Base-by-base conservation (phyloP, 805 yeast species). In the Kuraishia molischiana region DNA sequence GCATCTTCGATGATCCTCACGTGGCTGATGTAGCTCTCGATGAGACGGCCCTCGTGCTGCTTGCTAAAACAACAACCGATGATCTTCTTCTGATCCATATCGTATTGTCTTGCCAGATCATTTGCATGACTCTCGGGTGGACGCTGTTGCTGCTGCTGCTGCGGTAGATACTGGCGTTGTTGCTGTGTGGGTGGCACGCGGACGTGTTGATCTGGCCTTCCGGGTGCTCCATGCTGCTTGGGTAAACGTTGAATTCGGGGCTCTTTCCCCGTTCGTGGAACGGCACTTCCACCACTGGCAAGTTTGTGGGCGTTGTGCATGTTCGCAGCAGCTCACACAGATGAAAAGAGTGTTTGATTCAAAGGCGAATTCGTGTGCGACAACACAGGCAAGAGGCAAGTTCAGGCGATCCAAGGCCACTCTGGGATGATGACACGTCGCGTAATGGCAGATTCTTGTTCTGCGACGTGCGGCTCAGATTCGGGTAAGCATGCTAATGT, bases 1-100 rank as follows among this genome's bases (percentile, higher is more conserved):
- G 86, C 68, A 56, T 77, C 92, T 52, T 86, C 96, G 32, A 77
- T 68, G 26, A 85, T 70, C 38, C 82, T 61, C 13, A 83, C 78
- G 54, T 86, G 96, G 1, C 92, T 78, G 38, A 82, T 72, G 54
- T 86, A 86, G 19, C 69, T 69, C 36, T 76, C 81, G 9, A 66
- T 56, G 17, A 67, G 59, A 15, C 52, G 54, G 6, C 70, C 69
- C 24, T 64, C 61, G 10, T 57, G 49, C 40, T 66, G 75, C 34
- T 63, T 68, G 11, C 69, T 53, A 50, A 78, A 78, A 42, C 82
- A 67, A 41, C 59, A 66, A 41, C 53, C 58, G 41, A 69, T 66
- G 39, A 78, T 65, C 19, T 61, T 56, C 32, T 60, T 59, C 44
- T 74, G 67, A 47, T 78, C 84, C 17, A 58, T 55, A 38, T 76